phyloP scores from a whole-genome alignment of 306 rosid genomes.

The Oemleria cerasiformis region DNA sequence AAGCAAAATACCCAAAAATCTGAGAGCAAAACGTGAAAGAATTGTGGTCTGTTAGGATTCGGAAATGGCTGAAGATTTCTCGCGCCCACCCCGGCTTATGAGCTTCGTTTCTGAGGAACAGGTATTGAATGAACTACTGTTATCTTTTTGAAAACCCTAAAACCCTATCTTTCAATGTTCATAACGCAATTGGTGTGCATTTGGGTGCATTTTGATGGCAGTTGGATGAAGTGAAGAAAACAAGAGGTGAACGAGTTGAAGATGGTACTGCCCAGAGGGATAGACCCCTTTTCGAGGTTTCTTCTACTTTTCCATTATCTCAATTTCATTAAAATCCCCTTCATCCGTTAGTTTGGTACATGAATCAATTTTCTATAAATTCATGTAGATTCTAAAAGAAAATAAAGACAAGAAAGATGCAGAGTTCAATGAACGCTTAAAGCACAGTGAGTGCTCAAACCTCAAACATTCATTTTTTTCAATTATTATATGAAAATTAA shows the following conservation, averaged over 20 bases:
- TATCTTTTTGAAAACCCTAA: not conserved
- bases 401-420: slow-evolving; percentile 89
- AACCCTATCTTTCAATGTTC: not conserved
- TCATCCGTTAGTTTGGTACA: not conserved
- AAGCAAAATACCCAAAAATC: not conserved
- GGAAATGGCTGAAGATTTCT: slow-evolving; percentile 62
- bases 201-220: slow-evolving; percentile 23
- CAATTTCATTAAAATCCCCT: not conserved
- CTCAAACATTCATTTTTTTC: not conserved
- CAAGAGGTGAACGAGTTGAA: slow-evolving; percentile 82
- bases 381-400: slow-evolving; percentile 72
- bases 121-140: slow-evolving; percentile 29
- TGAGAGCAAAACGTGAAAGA: not conserved
- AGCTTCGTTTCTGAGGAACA: slow-evolving; percentile 87
- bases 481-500: not conserved
- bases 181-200: not conserved
- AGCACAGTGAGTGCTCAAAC: slow-evolving; percentile 69
- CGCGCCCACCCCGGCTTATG: slow-evolving; percentile 64
- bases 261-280: slow-evolving; percentile 93
- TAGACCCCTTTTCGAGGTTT: slow-evolving; percentile 84
- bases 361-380: not conserved
- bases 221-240: slow-evolving; percentile 69
- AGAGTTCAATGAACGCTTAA: slow-evolving; percentile 86
- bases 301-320: slow-evolving; percentile 1
- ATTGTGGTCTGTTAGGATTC: too few species aligned